Evolutionary conservation across 1,284 basidiomycete genomes (phyloP), one percentile per base, ranked within the genome.

Genomic region (Laetiporus sulphureus): DNA sequence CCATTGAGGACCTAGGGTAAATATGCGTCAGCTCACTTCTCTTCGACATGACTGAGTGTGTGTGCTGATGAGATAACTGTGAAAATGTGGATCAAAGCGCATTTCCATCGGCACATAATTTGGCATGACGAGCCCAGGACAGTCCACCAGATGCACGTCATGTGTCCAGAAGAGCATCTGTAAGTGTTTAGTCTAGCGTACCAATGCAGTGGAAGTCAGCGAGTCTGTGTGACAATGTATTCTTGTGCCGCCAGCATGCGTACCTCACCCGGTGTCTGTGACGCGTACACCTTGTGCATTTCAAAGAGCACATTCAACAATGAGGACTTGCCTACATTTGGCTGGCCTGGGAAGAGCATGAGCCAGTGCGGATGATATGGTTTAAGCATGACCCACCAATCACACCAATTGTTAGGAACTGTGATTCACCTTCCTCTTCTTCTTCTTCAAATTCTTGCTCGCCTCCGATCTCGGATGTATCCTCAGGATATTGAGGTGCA

Each of bases 271-370:
- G 93, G 92, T 0, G 90, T 95, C 48, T 83, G 81, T 3, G 88
- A 92, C 3, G 92, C 91, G 48, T 83, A 74, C 1, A 95, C 92
- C 57, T 78, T 84, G 38, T 73, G 75, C n/a, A 70, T 68, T 12
- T 90, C 91, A 50, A 97, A 87, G 3, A 97, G 65, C 0, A 92
- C 92, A 57, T 97, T 97, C 33, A 97, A 64, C 2, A 96, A 66
- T 1, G 87, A 91, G 0, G 88, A 91, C 60, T 97, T 97, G 20
- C 92, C 93, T 25, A 95, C 91, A 58, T 95, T 96, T 7, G 92
- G 92, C 57, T 95, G 91, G 10, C 89, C 87, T 88, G 48, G 23
- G 20, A 8, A 30, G 32, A 2, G 16, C 18, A 16, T 30, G 20
- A 36, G 8, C 18, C 11, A 6, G 12, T 25, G 18, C 15, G 4